Conservation (phyloP, 2,329 filamentous ascomycete species). For the Colletotrichum orbiculare region DNA sequence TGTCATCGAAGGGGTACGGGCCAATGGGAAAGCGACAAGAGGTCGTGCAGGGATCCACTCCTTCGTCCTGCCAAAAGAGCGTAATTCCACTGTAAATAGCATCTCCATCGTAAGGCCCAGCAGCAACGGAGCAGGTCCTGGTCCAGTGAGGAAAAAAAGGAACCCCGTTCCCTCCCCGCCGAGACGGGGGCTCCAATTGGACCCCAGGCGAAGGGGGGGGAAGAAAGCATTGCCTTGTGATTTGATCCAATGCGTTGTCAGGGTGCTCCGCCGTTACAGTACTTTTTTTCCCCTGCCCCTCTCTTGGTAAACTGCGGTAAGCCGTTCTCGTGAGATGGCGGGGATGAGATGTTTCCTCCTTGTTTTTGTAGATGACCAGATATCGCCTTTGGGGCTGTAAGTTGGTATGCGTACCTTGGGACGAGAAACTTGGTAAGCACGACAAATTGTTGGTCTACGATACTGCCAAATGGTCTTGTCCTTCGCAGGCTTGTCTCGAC, state of each 20-base stretch:
- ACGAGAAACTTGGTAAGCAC: too few relatives aligned
- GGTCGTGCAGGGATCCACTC: constrained; percentile 5
- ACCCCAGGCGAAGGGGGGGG: constrained; percentile 19
- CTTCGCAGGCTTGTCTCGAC: too few relatives aligned
- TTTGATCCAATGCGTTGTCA: constrained; percentile 4
- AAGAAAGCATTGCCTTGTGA: background rate
- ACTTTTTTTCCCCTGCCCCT: background rate
- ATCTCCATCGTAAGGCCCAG: constrained; percentile 17
- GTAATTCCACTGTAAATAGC: constrained; percentile 31
- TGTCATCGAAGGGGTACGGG: constrained; percentile 7
- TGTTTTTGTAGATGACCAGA: too few relatives aligned
- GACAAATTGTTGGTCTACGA: too few relatives aligned
- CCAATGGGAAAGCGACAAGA: constrained; percentile 13
- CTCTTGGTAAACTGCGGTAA: background rate
- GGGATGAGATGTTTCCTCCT: too few relatives aligned
- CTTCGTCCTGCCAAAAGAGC: constrained; percentile 26
- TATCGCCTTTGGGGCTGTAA: too few relatives aligned
- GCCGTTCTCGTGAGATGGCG: too few relatives aligned
- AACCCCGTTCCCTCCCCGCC: constrained; percentile 9
- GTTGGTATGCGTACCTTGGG: too few relatives aligned
- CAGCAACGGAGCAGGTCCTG: constrained; percentile 10
- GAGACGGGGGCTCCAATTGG: constrained; percentile 16
- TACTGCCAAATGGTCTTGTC: too few relatives aligned
- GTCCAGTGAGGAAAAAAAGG: constrained; percentile 19
- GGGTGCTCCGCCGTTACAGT: constrained; percentile 1